Percentiles rank a stretch among this genome's conserved stretches.
phyloP scores from a whole-genome alignment of 345 rosid genomes.

The Angophora floribunda region DNA sequence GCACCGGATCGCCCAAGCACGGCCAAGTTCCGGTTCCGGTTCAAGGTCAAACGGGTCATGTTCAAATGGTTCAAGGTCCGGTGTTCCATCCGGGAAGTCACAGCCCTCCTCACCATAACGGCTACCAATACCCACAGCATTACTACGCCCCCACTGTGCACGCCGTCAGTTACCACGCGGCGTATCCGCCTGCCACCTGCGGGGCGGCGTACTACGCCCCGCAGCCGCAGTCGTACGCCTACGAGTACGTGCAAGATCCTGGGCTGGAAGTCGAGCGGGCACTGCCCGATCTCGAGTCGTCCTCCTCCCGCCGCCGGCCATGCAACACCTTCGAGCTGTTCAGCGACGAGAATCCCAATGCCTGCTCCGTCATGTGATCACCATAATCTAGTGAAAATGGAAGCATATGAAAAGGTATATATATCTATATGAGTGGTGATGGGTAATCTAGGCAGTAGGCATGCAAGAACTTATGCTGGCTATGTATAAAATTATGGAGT shows the following conservation, averaged over 20 bases:
- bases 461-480: not conserved
- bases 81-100: slow-evolving; percentile 8
- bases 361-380: slow-evolving; percentile 64
- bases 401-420: not conserved
- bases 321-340: slow-evolving; percentile 62
- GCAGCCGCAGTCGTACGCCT: slow-evolving; percentile 18
- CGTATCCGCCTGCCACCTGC: slow-evolving; percentile 24
- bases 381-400: not conserved
- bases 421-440: not conserved
- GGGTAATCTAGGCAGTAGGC: not conserved
- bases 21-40: not conserved
- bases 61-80: slow-evolving; percentile 4
- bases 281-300: slow-evolving; percentile 14
- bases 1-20: slow-evolving; percentile 10
- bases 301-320: slow-evolving; percentile 17
- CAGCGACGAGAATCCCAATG: slow-evolving; percentile 88
- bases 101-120: slow-evolving; percentile 27
- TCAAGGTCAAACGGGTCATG: not conserved
- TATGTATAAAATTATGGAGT: not conserved
- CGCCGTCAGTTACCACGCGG: slow-evolving; percentile 43
- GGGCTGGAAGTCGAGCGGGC: slow-evolving; percentile 6
- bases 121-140: slow-evolving; percentile 12
- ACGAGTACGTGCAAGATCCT: slow-evolving; percentile 17
- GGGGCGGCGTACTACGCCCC: slow-evolving; percentile 19
- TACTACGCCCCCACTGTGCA: slow-evolving; percentile 27